Base-by-base conservation (phyloP, 106 monocot genomes). In the Iris macrosiphon region DNA sequence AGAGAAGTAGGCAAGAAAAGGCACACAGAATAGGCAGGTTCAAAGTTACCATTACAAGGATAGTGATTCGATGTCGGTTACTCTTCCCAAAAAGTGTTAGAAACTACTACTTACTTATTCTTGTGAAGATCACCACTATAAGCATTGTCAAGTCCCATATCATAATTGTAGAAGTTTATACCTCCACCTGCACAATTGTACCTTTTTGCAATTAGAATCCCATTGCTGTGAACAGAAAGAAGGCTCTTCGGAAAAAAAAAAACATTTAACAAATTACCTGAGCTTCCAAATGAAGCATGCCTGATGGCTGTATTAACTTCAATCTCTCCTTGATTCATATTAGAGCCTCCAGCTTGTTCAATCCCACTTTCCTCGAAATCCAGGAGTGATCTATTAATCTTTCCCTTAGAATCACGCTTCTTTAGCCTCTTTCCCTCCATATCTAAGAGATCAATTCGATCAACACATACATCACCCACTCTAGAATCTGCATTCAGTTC, bases 361-460 rank as follows among this genome's bases (percentile, higher is more conserved):
- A 50, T 4, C 37, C 25, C 58, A 42, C 33, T 48, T n/a, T 37
- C 31, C 29, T 14, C 31, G 0, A n/a, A 27, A 24, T 23, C 38
- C 39, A 56, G 9, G 38, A 22, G 13, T 56, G 38, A 35, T 23
- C 23, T 56, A 56, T 11, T 56, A 25, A 58, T 27, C 60, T 28
- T 73, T 13, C 54, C 66, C 50, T 39, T 73, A n/a, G 45, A 51
- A 39, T 45, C 29, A 6, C 11, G 54, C 29, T 58, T 45, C 60
- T 41, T 74, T 13, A 64, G 35, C 32, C 60, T 78, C 18, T 33
- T 62, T 8, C 38, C 74, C 34, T 78, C 74, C 40, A 42, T 63
- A 35, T 73, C 72, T 25, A 56, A 73, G 31, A 76, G 54, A 52
- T 63, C 49, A 8, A 68, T 25, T 41, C 54, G 49, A 26, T 65